Percentiles rank a stretch among this genome's conserved stretches.
Conservation (phyloP, 345 rosid genomes). For the Pistacia atlantica region DNA sequence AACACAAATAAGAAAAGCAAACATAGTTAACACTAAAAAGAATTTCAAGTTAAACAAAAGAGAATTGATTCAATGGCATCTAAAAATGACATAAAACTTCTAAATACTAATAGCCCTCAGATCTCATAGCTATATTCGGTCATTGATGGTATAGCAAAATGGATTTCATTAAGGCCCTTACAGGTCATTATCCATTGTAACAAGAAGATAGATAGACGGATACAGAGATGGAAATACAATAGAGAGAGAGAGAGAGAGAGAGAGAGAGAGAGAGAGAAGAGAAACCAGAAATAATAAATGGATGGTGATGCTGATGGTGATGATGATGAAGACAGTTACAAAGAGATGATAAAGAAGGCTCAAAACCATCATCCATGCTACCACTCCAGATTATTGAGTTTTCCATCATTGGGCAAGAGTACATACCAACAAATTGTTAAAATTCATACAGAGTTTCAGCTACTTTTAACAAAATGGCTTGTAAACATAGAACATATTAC, state of each 20-base stretch:
- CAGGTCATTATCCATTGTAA: not conserved
- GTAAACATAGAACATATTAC: no score
- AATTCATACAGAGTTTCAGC: no score
- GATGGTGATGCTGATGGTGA: not conserved
- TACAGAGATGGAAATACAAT: not conserved
- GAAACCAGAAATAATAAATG: not conserved
- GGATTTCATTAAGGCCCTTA: constrained; percentile 14
- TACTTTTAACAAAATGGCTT: no score
- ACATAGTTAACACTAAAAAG: not conserved
- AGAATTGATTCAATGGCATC: not conserved
- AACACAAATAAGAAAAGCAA: not conserved
- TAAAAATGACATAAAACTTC: not conserved
- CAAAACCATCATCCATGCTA: constrained; percentile 16
- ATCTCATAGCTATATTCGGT: constrained; percentile 27
- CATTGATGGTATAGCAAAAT: constrained; percentile 15
- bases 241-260: constrained; percentile 11
- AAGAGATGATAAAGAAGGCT: constrained; percentile 3
- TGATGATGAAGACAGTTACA: not conserved
- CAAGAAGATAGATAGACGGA: not conserved
- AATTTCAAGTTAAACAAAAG: not conserved
- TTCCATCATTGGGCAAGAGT: constrained; percentile 28
- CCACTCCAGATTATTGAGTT: constrained; percentile 16
- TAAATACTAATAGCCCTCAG: constrained; percentile 22
- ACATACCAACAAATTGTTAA: not conserved
- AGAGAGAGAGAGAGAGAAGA: constrained; percentile 17